Evolutionary conservation across 345 rosid genomes (phyloP).

Genomic region (Camelina hispida): DNA sequence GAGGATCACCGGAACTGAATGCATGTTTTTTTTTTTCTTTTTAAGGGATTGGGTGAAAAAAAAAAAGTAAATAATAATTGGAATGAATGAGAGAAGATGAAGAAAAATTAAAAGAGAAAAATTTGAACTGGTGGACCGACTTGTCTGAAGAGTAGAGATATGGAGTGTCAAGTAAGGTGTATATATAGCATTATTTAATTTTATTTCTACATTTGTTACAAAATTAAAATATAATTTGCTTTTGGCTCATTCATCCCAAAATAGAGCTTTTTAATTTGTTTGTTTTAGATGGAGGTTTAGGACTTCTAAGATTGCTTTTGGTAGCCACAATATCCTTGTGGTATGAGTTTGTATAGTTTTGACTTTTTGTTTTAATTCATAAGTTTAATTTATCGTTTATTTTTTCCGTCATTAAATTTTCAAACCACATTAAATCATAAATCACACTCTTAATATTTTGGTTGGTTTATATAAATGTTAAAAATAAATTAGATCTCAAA

Average conservation of each 20-base stretch:
- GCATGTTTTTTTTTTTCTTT: slow-evolving; percentile 24
- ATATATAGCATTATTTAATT: slow-evolving; percentile 38
- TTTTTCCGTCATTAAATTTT: too few relatives aligned
- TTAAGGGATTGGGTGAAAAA: slow-evolving; percentile 19
- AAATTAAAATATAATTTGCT: not conserved
- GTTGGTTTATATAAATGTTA: too few relatives aligned
- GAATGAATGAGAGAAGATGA: not conserved
- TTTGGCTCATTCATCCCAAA: slow-evolving; percentile 1
- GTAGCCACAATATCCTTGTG: too few relatives aligned
- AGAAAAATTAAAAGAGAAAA: not conserved
- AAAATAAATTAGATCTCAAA: too few relatives aligned
- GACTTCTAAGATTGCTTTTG: too few relatives aligned
- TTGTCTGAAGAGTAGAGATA: slow-evolving; percentile 27
- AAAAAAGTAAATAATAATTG: slow-evolving; percentile 33
- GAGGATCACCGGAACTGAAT: slow-evolving; percentile 46
- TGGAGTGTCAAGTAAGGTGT: slow-evolving; percentile 18
- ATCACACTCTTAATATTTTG: too few relatives aligned
- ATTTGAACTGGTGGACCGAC: slow-evolving; percentile 32
- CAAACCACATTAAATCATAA: too few relatives aligned
- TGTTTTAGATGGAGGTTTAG: too few relatives aligned
- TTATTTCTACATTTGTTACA: not conserved
- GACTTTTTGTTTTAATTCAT: too few relatives aligned
- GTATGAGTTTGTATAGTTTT: too few relatives aligned
- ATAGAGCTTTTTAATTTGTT: not conserved
- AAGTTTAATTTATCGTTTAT: too few relatives aligned